Base-by-base conservation (phyloP, 148 eudicot genomes). In the Rhododendron griersonianum region DNA sequence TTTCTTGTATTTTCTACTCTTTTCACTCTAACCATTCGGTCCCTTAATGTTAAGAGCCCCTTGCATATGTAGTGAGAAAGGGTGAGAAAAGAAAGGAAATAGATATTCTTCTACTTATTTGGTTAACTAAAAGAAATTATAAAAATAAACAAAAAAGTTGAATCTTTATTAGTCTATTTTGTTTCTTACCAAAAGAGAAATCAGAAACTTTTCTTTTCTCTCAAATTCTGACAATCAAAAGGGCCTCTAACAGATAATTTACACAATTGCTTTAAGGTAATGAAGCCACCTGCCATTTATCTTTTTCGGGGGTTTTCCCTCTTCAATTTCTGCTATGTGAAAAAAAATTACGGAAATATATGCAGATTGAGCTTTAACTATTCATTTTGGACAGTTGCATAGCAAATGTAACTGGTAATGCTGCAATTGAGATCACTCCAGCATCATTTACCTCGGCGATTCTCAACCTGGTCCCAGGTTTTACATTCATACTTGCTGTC, bases 391-490 rank as follows among this genome's bases (percentile, higher is more conserved):
- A 76, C 78, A 96, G 98, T 77, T 93, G 92, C 85, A 86, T 87
- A 79, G 93, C 92, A n/a, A 98, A 96, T 89, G 45, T 96, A 84
- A 89, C 91, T 80, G 98, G 98, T 50, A 94, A 93, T 89, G 88
- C 91, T 76, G 98, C 93, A 61, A 89, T 94, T 61, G 87, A 90
- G 63, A 93, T 91, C 78, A 93, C 92, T 71, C 90, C 93, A 86
- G 91, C 98, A 11, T 89, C 92, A 48, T 94, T 94, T 86, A 94
- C 88, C 25, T 87, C 95, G 9, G 95, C 96, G n/a, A 90, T 96
- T 91, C 90, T 94, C 71, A 96, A 96, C 90, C 94, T 96, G 84
- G 73, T 94, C 85, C 98, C 98, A 19, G 98, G 94, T 30, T 92
- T 96, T 61, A 93, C 98, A 30, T 94, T 96, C 87, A 47, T 93